Percentiles rank a stretch among this genome's conserved stretches.
phyloP scores from a whole-genome alignment of 2,329 filamentous ascomycete genomes.

The Lachnellula cervina region DNA sequence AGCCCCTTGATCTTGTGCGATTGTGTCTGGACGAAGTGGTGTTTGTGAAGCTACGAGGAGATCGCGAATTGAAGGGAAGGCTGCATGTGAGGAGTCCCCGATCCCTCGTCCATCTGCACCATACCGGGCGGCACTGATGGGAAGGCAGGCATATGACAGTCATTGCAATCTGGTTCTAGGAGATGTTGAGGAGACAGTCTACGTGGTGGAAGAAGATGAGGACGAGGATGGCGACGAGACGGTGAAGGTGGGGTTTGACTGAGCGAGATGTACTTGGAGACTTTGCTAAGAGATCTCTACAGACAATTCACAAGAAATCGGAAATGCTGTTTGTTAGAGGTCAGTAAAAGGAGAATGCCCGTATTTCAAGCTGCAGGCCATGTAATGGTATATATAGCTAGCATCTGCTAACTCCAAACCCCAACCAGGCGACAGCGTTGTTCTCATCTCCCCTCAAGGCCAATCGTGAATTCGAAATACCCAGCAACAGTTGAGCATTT shows the following conservation, averaged over 20 bases:
- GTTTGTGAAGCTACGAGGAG: slow-evolving; percentile 93
- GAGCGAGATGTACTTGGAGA: not conserved
- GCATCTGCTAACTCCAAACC: slow-evolving; percentile 17
- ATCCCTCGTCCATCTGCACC: not conserved
- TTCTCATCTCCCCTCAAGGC: slow-evolving; percentile 58
- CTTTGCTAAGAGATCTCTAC: slow-evolving; percentile 2
- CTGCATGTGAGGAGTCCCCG: slow-evolving; percentile 69
- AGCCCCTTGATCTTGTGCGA: slow-evolving; percentile 93
- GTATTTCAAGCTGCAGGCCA: not conserved
- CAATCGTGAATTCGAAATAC: slow-evolving; percentile 20
- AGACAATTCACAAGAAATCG: slow-evolving; percentile 94
- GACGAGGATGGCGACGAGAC: slow-evolving; percentile 75
- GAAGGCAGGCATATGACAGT: slow-evolving; percentile 82
- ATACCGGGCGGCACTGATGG: slow-evolving; percentile 14
- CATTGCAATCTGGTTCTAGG: slow-evolving; percentile 96
- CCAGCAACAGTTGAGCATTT: not conserved
- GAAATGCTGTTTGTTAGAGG: slow-evolving; percentile 99
- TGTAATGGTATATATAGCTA: not conserved
- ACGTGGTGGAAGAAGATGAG: slow-evolving; percentile 85
- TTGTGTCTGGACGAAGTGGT: slow-evolving; percentile 93
- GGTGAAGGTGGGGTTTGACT: slow-evolving; percentile 56
- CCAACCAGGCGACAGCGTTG: slow-evolving; percentile 62
- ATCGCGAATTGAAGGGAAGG: slow-evolving; percentile 90
- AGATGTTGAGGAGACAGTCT: slow-evolving; percentile 96
- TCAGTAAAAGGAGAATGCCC: slow-evolving; percentile 38